Conservation (phyloP, 2,329 filamentous ascomycete species). For the Paracorniculantispora psalliotae region DNA sequence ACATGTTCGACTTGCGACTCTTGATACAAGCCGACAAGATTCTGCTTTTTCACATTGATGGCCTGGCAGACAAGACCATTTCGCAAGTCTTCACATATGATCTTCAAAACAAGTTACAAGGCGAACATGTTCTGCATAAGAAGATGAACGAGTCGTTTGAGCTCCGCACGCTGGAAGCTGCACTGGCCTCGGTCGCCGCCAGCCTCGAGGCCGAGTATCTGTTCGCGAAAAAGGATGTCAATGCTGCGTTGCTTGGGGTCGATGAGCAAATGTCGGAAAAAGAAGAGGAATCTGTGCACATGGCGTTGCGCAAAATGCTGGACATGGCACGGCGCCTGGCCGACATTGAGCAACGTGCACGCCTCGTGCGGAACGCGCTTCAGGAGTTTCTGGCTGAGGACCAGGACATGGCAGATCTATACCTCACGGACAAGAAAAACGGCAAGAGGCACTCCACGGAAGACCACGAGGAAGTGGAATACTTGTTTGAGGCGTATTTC, state of each 20-base stretch:
- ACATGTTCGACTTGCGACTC: conserved; percentile 31
- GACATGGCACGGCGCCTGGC: conserved; percentile 23
- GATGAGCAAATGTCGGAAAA: conserved; percentile 13
- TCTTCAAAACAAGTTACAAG: conserved; percentile 17
- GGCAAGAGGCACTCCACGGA: conserved; percentile 24
- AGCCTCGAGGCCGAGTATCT: conserved; percentile 29
- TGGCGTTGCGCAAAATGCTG: conserved; percentile 24
- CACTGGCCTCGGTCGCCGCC: conserved; percentile 28
- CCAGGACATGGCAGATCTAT: conserved; percentile 32
- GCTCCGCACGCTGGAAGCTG: conserved; percentile 30
- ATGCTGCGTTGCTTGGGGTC: conserved; percentile 10
- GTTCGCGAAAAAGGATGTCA: conserved; percentile 16
- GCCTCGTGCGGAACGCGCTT: conserved; percentile 28
- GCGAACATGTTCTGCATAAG: conserved; percentile 20
- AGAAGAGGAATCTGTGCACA: conserved; percentile 19
- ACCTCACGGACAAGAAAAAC: conserved; percentile 26
- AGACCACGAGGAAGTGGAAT: conserved; percentile 33
- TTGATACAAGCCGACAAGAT: conserved; percentile 28
- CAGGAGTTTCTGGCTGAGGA: conserved; percentile 30
- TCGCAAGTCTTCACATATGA: conserved; percentile 21
- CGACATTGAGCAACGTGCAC: conserved; percentile 27
- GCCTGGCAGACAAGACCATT: conserved; percentile 4
- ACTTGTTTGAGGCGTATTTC: conserved; percentile 32
- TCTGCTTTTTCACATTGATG: conserved; percentile 24
- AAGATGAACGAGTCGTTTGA: conserved; percentile 26